A percentile compares a stretch with the other conserved stretches of the same genome.
phyloP scores from a whole-genome alignment of 2,329 filamentous ascomycete genomes.

The Leptodontidium sp. region DNA sequence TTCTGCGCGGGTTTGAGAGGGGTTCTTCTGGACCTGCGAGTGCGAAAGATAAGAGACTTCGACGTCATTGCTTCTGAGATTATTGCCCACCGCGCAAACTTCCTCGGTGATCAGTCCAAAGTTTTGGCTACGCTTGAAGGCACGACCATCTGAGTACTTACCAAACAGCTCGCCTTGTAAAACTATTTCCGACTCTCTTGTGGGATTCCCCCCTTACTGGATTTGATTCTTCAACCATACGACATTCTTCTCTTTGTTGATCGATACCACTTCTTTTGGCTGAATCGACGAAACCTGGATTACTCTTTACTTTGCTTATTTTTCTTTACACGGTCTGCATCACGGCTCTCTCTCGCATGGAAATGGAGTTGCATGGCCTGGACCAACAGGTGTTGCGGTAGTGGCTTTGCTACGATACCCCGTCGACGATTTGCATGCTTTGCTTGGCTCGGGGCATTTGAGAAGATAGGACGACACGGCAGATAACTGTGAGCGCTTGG shows the following conservation, averaged over 20 bases:
- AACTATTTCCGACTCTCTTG: constrained; percentile 31
- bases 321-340: constrained; percentile 24
- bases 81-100: constrained; percentile 70
- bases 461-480: constrained; percentile 10
- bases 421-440: constrained; percentile 19
- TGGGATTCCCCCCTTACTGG: constrained; percentile 22
- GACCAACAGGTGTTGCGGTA: constrained; percentile 26
- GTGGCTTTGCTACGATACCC: constrained; percentile 40
- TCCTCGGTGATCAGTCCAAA: constrained; percentile 70
- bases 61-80: constrained; percentile 72
- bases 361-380: constrained; percentile 33
- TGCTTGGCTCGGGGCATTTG: constrained; percentile 1
- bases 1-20: constrained; percentile 69
- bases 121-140: constrained; percentile 62
- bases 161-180: constrained; percentile 39
- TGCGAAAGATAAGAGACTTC: constrained; percentile 70
- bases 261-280: constrained; percentile 15
- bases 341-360: constrained; percentile 28
- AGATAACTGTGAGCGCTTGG: constrained; percentile 5
- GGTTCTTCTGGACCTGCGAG: constrained; percentile 67
- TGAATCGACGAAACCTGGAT: constrained; percentile 19
- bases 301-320: constrained; percentile 26
- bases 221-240: constrained; percentile 20
- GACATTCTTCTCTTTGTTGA: constrained; percentile 24
- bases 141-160: constrained; percentile 37